These are phyloP conservation scores for Prorocentrum cordatum DNA, from an alignment of 169 alveolate genomes.

Conservation along the genomic window DNA sequence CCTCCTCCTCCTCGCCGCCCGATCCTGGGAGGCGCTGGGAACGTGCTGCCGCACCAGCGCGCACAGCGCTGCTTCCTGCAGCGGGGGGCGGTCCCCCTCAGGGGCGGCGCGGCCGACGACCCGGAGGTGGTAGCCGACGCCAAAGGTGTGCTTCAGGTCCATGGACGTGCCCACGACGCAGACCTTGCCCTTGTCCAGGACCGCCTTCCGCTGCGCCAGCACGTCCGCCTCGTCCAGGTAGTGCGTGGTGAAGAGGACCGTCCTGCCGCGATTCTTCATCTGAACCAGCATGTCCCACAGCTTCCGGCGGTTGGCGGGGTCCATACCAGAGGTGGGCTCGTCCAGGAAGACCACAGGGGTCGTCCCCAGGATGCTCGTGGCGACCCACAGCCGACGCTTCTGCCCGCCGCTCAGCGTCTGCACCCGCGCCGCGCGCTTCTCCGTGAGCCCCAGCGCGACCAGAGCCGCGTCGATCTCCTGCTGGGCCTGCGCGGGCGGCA, in stretches of 20 bases:
- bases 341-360: constrained; percentile 40
- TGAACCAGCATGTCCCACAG: constrained; percentile 26
- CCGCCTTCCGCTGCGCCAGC: constrained; percentile 60
- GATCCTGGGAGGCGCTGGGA: too few species aligned
- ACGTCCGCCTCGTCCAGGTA: constrained; percentile 69
- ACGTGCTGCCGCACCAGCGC: too few species aligned
- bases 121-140: constrained; percentile 36
- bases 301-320: constrained; percentile 52
- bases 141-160: constrained; percentile 63
- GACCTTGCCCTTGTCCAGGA: constrained; percentile 30
- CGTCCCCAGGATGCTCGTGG: constrained; percentile 18
- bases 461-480: too few species aligned
- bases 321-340: constrained; percentile 70
- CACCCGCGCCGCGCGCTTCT: neutral
- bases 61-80: too few species aligned
- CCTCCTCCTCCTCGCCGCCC: too few species aligned
- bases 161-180: constrained; percentile 37
- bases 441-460: too few species aligned
- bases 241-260: constrained; percentile 60
- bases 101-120: neutral
- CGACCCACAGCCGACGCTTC: constrained; percentile 64
- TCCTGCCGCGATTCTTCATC: constrained; percentile 23
- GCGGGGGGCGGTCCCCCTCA: too few species aligned
- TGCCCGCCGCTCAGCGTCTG: constrained; percentile 58
- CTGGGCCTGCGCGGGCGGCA: too few species aligned